These are phyloP conservation scores for Anthoceros angustus DNA, from an alignment of 225 moss, liverwort and hornwort genomes.

Conservation along the genomic window DNA sequence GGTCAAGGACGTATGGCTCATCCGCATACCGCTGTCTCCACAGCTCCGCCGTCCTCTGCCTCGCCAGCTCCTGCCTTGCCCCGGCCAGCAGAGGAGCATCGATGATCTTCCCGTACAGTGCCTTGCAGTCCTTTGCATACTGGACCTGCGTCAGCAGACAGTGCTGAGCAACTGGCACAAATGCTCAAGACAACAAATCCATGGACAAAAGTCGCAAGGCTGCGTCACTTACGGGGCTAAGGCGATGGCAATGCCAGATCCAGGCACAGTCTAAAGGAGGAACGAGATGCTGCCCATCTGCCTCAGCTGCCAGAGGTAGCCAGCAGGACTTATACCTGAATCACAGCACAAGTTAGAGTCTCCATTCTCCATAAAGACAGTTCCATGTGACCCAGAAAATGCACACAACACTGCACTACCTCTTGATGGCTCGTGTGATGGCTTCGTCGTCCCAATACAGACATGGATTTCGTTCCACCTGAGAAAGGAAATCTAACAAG, in stretches of 20 bases:
- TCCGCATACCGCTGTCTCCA: neutral
- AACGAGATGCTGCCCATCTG: conserved; percentile 22
- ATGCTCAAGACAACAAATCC: no score
- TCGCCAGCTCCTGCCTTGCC: neutral
- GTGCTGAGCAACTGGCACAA: no score
- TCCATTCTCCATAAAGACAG: neutral
- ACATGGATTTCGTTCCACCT: conserved; percentile 22
- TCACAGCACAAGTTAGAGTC: neutral
- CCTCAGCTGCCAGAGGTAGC: conserved; percentile 5
- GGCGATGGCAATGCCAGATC: conserved; percentile 96
- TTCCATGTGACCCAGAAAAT: neutral
- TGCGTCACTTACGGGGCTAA: conserved; percentile 47
- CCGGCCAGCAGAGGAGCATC: neutral
- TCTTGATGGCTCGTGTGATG: conserved; percentile 19
- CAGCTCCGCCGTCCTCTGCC: neutral
- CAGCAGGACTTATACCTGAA: conserved; percentile 26
- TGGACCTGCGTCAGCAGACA: conserved; percentile 16
- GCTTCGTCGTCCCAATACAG: conserved; percentile 16
- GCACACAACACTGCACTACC: conserved; percentile 10
- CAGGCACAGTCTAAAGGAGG: conserved; percentile 78
- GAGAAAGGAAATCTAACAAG: conserved; percentile 15
- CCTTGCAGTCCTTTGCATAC: conserved; percentile 31
- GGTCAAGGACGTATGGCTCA: neutral
- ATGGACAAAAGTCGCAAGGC: neutral
- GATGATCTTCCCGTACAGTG: conserved; percentile 14